Base-by-base conservation (phyloP, 2,329 filamentous ascomycete species). In the Cladophialophora immunda region DNA sequence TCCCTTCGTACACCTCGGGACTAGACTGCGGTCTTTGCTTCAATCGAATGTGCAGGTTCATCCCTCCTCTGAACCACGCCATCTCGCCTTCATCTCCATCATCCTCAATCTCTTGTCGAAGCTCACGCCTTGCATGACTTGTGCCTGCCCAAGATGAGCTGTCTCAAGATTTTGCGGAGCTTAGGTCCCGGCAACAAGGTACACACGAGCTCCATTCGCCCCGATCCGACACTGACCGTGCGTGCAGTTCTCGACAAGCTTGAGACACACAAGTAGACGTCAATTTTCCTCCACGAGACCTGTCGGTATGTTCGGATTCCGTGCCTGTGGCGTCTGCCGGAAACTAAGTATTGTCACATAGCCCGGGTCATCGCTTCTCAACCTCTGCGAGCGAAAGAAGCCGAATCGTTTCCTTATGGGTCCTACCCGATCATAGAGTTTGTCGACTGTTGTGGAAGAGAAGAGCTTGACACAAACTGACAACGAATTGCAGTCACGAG, bases 361-460 rank as follows among this genome's bases (percentile, higher is more conserved):
- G 92, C 93, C 77, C 90, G 91, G 80, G 92, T 98, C 79, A 92
- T 97, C 79, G 89, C 91, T 75, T 94, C 91, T 81, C 88, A 89
- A 74, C 92, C 92, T 73, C 86, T 98, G 72, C 90, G 93, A 80
- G 95, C 94, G 65, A 97, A 96, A 85, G 94, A 97, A 85, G 94
- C 94, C 34, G 92, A 92, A 70, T 90, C 92, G 56, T 92, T 92
- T 78, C 87, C 97, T 75, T 92, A 90, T 81, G 90, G 86, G 81
- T 95, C 97, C 82, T 98, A 99, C 81, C 92, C 93, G 58, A 92
- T 99, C 75, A 94, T 99, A 80, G 91, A 92, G 87, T 81, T 90
- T 17, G 53, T 30, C 19, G 47, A n/a, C 22, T 27, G 19, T 4
- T 52, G 45, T n/a, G 29, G 19, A n/a, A 58, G n/a, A n/a, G n/a